Conservation (phyloP, 768 basidiomycete species). For the Lyophyllum atratum region DNA sequence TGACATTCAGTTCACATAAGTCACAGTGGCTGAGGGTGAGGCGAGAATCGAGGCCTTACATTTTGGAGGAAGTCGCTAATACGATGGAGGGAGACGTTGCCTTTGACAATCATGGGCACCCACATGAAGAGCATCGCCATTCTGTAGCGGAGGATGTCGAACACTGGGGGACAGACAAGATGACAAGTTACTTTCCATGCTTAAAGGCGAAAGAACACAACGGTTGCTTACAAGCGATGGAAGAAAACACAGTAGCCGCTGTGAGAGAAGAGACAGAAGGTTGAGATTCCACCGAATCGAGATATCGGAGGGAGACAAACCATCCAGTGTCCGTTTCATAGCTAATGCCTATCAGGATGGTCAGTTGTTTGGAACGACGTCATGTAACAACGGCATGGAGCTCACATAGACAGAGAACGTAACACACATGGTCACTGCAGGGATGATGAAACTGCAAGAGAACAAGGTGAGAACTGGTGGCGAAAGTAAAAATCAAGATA, state of each 20-base stretch:
- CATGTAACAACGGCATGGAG: background rate
- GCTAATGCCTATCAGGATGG: conserved; percentile 6
- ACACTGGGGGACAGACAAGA: conserved; percentile 37
- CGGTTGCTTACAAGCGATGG: conserved; percentile 11
- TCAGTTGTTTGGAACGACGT: background rate
- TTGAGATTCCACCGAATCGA: background rate
- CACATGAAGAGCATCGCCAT: conserved; percentile 35
- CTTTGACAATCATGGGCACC: conserved; percentile 28
- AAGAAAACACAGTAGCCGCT: conserved; percentile 18
- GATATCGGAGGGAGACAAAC: background rate
- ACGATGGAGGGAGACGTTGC: conserved; percentile 66
- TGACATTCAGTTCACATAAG: conserved; percentile 10
- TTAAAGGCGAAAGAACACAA: background rate
- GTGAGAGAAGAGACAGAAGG: background rate
- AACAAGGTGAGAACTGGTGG: background rate
- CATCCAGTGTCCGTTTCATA: conserved; percentile 14
- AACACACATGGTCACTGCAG: conserved; percentile 62
- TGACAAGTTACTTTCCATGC: background rate
- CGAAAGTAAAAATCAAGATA: background rate
- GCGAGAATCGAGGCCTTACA: conserved; percentile 18
- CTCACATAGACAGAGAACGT: conserved; percentile 54
- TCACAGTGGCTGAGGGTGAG: background rate
- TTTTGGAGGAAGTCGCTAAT: conserved; percentile 38
- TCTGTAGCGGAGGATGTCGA: conserved; percentile 57
- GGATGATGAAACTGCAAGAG: conserved; percentile 52